Evolutionary conservation across 108 stramenopile species (phyloP).

Genomic region (Halocafeteria seosinensis): DNA sequence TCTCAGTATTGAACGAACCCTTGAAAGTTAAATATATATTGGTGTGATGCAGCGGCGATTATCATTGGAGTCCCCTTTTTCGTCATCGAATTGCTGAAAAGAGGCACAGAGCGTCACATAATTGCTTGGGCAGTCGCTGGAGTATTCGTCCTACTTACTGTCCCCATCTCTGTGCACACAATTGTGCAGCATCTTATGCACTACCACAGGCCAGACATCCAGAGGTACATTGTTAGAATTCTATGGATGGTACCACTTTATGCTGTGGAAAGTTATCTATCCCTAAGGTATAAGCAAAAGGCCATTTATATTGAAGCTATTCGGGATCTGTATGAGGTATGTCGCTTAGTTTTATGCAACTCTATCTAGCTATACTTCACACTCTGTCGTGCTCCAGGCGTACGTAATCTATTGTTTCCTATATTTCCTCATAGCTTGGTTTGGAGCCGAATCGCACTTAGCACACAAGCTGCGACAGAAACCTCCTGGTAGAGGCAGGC

Average conservation of each 20-base stretch:
- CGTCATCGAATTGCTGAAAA: background rate
- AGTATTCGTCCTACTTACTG: background rate
- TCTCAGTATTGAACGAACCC: too few species aligned
- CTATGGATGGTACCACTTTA: conserved; percentile 11
- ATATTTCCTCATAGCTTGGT: conserved; percentile 25
- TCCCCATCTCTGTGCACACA: background rate
- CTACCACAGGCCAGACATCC: background rate
- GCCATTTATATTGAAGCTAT: conserved; percentile 6
- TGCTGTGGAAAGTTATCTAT: conserved; percentile 6
- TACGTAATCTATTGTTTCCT: conserved; percentile 40
- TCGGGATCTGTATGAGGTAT: conserved; percentile 36
- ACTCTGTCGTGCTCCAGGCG: too few species aligned
- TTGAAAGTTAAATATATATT: too few species aligned
- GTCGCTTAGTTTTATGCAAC: too few species aligned
- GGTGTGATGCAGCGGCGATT: too few species aligned
- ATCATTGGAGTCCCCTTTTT: background rate
- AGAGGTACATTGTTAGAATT: background rate
- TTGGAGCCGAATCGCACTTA: conserved; percentile 28
- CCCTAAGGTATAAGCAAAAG: background rate
- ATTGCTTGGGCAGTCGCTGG: background rate
- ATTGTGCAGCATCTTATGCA: background rate
- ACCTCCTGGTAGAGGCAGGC: conserved; percentile 57
- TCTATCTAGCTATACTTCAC: too few species aligned
- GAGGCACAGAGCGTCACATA: background rate
- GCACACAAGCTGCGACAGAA: conserved; percentile 50